Conservation (phyloP, 371 early-diverging fungal species). For the Syncephalastrum contaminatum region DNA sequence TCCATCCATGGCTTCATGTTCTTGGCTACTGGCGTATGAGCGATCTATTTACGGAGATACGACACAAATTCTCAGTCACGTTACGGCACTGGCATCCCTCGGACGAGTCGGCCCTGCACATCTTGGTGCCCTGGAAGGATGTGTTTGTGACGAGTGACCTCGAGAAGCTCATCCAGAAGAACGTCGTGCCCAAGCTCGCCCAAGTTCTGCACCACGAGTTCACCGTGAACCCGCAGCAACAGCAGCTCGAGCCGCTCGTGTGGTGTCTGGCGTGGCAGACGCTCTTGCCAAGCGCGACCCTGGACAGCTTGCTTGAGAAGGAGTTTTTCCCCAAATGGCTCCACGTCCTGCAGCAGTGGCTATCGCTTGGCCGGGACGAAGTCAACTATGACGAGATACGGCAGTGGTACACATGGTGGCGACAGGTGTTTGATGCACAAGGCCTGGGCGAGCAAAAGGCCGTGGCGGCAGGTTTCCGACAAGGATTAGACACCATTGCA, state of each 20-base stretch:
- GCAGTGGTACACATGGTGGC: constrained; percentile 78
- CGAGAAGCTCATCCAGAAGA: constrained; percentile 56
- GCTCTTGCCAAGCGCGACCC: constrained; percentile 51
- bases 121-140: constrained; percentile 69
- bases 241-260: constrained; percentile 57
- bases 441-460: constrained; percentile 37
- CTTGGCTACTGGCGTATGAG: constrained; percentile 57
- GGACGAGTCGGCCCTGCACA: constrained; percentile 57
- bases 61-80: constrained; percentile 60
- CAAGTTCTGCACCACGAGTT: constrained; percentile 62
- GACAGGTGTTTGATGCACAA: constrained; percentile 54
- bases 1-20: constrained; percentile 87
- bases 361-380: constrained; percentile 38
- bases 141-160: constrained; percentile 63
- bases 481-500: constrained; percentile 75
- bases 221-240: constrained; percentile 74
- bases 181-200: constrained; percentile 72
- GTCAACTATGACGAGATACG: constrained; percentile 65
- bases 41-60: constrained; percentile 58
- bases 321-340: constrained; percentile 82
- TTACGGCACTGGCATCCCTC: constrained; percentile 71
- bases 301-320: constrained; percentile 67
- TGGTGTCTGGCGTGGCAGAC: constrained; percentile 67
- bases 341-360: constrained; percentile 67
- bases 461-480: constrained; percentile 56